Conservation (phyloP, 495 filamentous ascomycete species). For the Neurospora pannonica region DNA sequence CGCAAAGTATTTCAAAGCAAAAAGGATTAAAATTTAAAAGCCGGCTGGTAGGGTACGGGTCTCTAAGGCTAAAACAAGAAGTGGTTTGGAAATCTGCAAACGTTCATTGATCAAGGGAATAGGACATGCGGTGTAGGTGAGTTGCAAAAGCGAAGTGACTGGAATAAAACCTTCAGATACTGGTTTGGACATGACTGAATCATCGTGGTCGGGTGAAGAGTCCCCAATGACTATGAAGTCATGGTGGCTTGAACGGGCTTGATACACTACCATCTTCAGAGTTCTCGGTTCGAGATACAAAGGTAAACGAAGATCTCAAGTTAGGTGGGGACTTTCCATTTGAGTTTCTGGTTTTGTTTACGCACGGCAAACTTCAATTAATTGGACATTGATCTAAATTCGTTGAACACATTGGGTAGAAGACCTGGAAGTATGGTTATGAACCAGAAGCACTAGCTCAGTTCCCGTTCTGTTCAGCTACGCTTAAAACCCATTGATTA, state of each 20-base stretch:
- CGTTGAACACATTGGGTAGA: neutral
- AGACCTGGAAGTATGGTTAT: neutral
- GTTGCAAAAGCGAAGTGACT: no score
- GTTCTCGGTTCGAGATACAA: no score
- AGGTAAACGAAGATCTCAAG: neutral
- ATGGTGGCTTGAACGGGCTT: neutral
- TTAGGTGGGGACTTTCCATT: neutral
- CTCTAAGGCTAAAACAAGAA: no score
- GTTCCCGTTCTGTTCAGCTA: neutral
- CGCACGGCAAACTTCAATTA: neutral
- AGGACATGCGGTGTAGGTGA: no score
- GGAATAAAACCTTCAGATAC: no score
- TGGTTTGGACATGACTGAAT: no score
- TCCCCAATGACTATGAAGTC: neutral
- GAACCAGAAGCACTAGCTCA: neutral
- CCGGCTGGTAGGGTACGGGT: no score
- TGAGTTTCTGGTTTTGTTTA: neutral
- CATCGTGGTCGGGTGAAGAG: neutral
- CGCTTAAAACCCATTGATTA: neutral
- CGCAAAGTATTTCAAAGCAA: no score
- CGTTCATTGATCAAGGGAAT: no score
- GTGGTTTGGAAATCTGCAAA: no score
- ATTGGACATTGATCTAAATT: neutral
- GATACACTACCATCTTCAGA: neutral
- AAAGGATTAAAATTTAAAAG: no score